Evolutionary conservation across 305 asterid genomes (phyloP), one percentile per base, ranked within the genome.

Genomic region (Fraxinus sp.): DNA sequence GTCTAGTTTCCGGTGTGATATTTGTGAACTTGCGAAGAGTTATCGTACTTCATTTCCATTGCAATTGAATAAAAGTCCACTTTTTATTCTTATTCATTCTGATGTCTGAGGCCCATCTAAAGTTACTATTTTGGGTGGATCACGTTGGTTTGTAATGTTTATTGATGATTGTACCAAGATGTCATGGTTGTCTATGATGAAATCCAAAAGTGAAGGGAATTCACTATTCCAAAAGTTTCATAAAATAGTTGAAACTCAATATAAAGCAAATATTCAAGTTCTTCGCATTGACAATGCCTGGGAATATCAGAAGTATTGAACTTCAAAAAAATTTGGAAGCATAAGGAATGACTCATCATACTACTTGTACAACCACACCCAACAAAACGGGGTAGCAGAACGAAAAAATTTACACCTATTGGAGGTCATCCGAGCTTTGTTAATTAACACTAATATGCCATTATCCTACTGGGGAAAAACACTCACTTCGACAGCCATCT

Each of bases 391-490:
- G 62, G 22, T 16, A 5, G 62, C 1, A 1, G 22, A 52, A 16
- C 22, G 1, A 52, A 52, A 1, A 1, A 68, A 5, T 14, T 1
- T 1, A 49, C 59, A 16, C 62, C 16, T 52, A 16, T 2, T 52
- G 0, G 22, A 0, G 22, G 16, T 4, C 8, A 9, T 55, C 5
- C 24, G 1, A 4, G 33, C 49, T 55, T 49, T 20, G 5, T 18
- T 49, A 28, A 49, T 41, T 22, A 11, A 52, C 0, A 16, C 32
- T 28, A 28, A 77, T 4, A 52, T 32, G 32, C 1, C 76, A 7
- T 18, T 62, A 59, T 78, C 10, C 2, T 62, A 79, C 28, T 85
- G 32, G 77, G 81, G 62, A 8, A 59, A 85, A 78, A 57, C 59
- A 4, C 59, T 81, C 14, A 5, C 44, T 7, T 44, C 13, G 4